Conservation (phyloP, 495 filamentous ascomycete genomes). For the Saxispiralis lemnorum region DNA sequence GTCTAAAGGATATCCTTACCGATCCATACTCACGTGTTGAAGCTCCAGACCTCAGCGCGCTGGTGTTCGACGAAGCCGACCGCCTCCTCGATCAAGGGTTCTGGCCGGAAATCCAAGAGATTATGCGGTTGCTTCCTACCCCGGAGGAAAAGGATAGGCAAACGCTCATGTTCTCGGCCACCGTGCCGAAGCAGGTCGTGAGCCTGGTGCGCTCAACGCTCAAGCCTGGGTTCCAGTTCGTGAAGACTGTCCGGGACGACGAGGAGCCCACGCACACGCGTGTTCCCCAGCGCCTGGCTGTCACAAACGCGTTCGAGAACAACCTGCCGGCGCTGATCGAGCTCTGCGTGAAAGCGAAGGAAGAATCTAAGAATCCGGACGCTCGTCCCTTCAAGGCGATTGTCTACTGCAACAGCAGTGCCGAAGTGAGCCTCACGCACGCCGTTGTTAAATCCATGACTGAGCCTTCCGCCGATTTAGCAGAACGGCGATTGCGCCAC, state of each 20-base stretch:
- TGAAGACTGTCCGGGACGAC: slow-evolving; percentile 63
- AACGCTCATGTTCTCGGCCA: slow-evolving; percentile 87
- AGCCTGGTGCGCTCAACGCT: slow-evolving; percentile 50
- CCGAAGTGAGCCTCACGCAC: slow-evolving; percentile 44
- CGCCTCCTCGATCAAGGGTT: slow-evolving; percentile 84
- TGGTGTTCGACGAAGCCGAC: slow-evolving; percentile 92
- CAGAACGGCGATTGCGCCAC: slow-evolving; percentile 15
- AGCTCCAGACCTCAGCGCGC: slow-evolving; percentile 53
- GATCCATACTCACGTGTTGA: slow-evolving; percentile 47
- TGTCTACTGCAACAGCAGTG: slow-evolving; percentile 69
- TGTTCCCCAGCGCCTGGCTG: slow-evolving; percentile 60
- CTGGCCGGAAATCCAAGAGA: slow-evolving; percentile 52
- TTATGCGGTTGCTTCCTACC: slow-evolving; percentile 48
- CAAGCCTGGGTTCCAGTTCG: slow-evolving; percentile 60
- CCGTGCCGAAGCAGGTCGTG: slow-evolving; percentile 70
- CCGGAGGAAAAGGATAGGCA: slow-evolving; percentile 49
- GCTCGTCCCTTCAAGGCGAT: slow-evolving; percentile 77
- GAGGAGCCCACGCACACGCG: slow-evolving; percentile 69
- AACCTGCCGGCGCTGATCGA: slow-evolving; percentile 58
- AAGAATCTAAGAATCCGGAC: slow-evolving; percentile 20
- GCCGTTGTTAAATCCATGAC: slow-evolving; percentile 40
- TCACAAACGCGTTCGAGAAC: slow-evolving; percentile 54
- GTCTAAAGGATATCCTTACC: slow-evolving; percentile 65
- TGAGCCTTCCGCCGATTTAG: slow-evolving; percentile 12
- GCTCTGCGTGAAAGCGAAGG: slow-evolving; percentile 41